Base-by-base conservation (phyloP, 1,284 basidiomycete genomes). In the Xerocomus nothofagi region DNA sequence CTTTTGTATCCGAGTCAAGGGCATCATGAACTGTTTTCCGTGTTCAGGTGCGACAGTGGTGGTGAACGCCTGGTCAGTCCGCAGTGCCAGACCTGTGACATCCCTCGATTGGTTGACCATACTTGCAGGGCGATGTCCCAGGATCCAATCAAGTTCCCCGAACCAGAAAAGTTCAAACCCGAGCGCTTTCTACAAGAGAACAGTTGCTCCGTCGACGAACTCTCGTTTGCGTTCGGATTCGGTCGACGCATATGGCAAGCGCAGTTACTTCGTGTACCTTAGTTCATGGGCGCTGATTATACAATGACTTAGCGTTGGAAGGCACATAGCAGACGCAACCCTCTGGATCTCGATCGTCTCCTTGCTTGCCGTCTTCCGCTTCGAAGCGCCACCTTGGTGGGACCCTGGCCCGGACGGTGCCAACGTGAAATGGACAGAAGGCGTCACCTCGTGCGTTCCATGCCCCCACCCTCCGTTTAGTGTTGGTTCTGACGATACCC, bases 211-310 rank as follows among this genome's bases (percentile, higher is more conserved):
- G 63, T 67, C 33, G 75, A 78, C 52, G 69, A 71, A 15, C 61
- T 65, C 32, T 58, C 54, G 7, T 73, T 71, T 48, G 65, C 65
- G 0, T 78, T 74, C 53, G 77, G 78, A 10, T 80, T 76, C 53
- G 78, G 78, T 27, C 61, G 71, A 23, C 68, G 78, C 7, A 60
- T 72, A 68, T 54, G 75, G 74, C n/a, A n/a, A n/a, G n/a, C n/a
- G n/a, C n/a, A n/a, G n/a, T n/a, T 74, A 7, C 43, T 14, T 20
- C 4, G 53, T 2, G 8, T 4, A 11, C 18, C 10, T 21, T 27
- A 3, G 12, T 15, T 20, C 38, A n/a, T 11, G n/a, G 23, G 21
- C 10, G 9, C 18, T 57, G 33, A 37, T 38, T 40, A 5, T 26
- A 12, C 6, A 26, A 9, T 8, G 8, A 8, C 10, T 6, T 26